phyloP scores from a whole-genome alignment of 257 asterid species.

The Plantago major region DNA sequence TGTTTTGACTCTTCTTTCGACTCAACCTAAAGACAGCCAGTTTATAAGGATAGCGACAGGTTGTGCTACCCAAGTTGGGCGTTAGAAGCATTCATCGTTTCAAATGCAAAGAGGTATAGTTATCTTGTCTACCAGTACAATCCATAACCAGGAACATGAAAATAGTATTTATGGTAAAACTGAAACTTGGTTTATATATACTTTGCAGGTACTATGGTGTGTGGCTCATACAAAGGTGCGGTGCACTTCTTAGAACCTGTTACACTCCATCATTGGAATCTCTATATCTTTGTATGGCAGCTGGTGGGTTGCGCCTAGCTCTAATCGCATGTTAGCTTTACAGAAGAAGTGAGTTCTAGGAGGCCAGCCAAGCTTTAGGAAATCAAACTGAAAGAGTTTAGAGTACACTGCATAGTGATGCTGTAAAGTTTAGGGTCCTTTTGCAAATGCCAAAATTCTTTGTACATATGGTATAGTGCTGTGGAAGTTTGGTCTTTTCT shows the following conservation, averaged over 20 bases:
- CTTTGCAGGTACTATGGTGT: conserved; percentile 52
- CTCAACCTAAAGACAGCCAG: conserved; percentile 50
- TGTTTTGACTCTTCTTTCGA: conserved; percentile 83
- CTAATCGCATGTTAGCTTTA: conserved; percentile 43
- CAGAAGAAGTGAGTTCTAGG: conserved; percentile 32
- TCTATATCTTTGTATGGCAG: conserved; percentile 41
- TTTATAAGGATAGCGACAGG: conserved; percentile 38
- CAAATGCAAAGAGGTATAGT: conserved; percentile 86
- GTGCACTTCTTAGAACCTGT: conserved; percentile 37
- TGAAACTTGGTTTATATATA: neutral
- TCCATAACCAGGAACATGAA: no score
- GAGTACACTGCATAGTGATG: no score
- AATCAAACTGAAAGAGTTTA: no score
- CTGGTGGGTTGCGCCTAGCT: conserved; percentile 42
- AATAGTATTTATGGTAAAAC: neutral
- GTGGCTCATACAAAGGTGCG: conserved; percentile 62
- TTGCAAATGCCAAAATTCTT: no score
- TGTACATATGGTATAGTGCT: no score
- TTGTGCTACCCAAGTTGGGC: conserved; percentile 88
- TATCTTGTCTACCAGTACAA: neutral
- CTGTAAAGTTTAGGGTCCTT: no score
- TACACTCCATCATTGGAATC: conserved; percentile 40
- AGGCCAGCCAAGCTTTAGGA: neutral
- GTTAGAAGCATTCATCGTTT: conserved; percentile 76
- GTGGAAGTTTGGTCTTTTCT: no score